These are phyloP conservation scores for Oldenlandia corymbosa DNA, from an alignment of 257 asterid species.

Conservation along the genomic window DNA sequence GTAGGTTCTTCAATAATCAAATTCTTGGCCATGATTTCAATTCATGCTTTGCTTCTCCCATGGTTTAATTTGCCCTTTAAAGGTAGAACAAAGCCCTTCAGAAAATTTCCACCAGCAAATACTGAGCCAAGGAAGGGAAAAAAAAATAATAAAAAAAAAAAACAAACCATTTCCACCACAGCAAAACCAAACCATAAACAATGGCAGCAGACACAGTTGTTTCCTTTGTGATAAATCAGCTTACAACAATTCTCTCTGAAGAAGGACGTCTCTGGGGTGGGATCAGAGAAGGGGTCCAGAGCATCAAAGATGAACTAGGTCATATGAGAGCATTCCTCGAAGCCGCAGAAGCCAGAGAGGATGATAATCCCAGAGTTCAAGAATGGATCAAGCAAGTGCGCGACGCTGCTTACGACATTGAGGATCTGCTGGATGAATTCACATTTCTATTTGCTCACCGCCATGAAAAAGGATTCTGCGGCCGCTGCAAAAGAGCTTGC, in stretches of 20 bases:
- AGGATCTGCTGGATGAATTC: constrained; percentile 34
- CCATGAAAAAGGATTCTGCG: neutral
- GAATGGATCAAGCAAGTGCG: constrained; percentile 31
- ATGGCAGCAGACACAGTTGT: constrained; percentile 33
- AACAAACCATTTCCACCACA: neutral
- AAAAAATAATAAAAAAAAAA: neutral
- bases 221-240: constrained; percentile 14
- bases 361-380: constrained; percentile 19
- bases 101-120: neutral
- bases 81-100: no score
- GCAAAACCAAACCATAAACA: neutral
- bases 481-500: neutral
- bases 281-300: constrained; percentile 12
- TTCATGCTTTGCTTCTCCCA: neutral
- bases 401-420: constrained; percentile 31
- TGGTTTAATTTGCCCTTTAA: neutral
- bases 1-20: neutral
- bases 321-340: constrained; percentile 30
- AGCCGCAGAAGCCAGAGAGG: constrained; percentile 31
- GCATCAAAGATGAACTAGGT: constrained; percentile 24
- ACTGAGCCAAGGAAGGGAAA: neutral
- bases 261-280: constrained; percentile 15
- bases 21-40: neutral
- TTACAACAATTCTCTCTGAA: constrained; percentile 15
- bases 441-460: constrained; percentile 1